Evolutionary conservation across 176 grass and related monocot species (phyloP).

Genomic region (Musa itinerans): DNA sequence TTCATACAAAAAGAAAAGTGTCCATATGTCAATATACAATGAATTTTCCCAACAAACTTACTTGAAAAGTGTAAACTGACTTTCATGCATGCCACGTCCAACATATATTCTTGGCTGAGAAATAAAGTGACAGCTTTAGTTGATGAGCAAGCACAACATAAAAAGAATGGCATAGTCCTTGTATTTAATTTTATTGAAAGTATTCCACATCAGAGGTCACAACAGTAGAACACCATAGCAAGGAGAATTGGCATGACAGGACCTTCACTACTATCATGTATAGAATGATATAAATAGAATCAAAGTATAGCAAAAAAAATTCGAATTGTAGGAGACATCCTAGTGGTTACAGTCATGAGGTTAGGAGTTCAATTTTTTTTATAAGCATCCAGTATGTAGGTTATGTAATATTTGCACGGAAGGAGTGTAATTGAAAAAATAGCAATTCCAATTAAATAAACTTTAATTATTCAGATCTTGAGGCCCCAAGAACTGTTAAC

Average conservation of each 20-base stretch:
- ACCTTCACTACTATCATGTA: not conserved
- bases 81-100: conserved; percentile 94
- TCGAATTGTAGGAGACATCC: too few species aligned
- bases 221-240: not conserved
- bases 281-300: not conserved
- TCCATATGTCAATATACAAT: conserved; percentile 4
- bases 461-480: not conserved
- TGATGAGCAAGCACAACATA: conserved; percentile 3
- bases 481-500: too few species aligned
- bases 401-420: too few species aligned
- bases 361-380: not conserved
- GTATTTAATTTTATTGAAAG: not conserved
- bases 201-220: not conserved
- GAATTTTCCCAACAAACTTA: conserved; percentile 23
- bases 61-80: conserved; percentile 89
- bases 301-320: not conserved
- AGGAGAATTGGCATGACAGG: not conserved
- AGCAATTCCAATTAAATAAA: not conserved
- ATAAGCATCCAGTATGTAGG: not conserved
- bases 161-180: not conserved
- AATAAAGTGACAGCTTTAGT: conserved; percentile 11
- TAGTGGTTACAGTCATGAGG: not conserved
- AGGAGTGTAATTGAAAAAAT: too few species aligned
- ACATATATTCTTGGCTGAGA: conserved; percentile 80
- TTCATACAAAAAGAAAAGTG: not conserved